phyloP scores from a whole-genome alignment of 805 yeast species.

The Candida anglica region DNA sequence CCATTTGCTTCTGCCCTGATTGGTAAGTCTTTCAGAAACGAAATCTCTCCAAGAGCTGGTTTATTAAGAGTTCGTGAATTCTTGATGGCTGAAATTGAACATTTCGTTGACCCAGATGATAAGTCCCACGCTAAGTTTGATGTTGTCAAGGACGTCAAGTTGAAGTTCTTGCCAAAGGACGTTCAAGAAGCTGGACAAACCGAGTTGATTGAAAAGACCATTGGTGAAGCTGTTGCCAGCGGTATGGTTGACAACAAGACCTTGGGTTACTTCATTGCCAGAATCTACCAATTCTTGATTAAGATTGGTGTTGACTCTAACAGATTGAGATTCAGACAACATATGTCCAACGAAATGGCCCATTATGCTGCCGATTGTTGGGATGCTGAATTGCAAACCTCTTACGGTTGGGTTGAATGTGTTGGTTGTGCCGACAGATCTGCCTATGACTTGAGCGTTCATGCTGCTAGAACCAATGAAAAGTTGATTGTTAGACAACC shows the following conservation, averaged over 20 bases:
- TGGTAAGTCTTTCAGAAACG: constrained; percentile 98
- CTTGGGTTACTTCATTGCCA: constrained; percentile 91
- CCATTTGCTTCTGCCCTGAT: constrained; percentile 99
- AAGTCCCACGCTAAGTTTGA: constrained; percentile 79
- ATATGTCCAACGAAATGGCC: constrained; percentile 98
- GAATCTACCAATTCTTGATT: constrained; percentile 79
- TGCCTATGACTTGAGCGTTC: constrained; percentile 95
- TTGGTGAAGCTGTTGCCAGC: constrained; percentile 86
- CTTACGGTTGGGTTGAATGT: constrained; percentile 99
- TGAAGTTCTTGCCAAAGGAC: constrained; percentile 79
- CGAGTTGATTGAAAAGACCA: constrained; percentile 54
- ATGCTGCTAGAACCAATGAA: constrained; percentile 91
- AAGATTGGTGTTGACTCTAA: constrained; percentile 87
- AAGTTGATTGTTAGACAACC: constrained; percentile 92
- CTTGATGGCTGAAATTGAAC: constrained; percentile 99
- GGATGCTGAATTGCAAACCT: constrained; percentile 96
- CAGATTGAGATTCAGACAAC: constrained; percentile 95
- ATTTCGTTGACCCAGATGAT: constrained; percentile 90
- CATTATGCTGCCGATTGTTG: constrained; percentile 99
- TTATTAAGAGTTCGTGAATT: constrained; percentile 97
- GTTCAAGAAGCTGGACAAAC: constrained; percentile 87
- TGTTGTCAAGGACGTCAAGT: constrained; percentile 67
- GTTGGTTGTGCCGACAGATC: constrained; percentile 99
- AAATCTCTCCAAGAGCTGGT: constrained; percentile 98
- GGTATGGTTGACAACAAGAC: constrained; percentile 96